phyloP scores from a whole-genome alignment of 2,329 filamentous ascomycete genomes.

The Calycina herbarum region DNA sequence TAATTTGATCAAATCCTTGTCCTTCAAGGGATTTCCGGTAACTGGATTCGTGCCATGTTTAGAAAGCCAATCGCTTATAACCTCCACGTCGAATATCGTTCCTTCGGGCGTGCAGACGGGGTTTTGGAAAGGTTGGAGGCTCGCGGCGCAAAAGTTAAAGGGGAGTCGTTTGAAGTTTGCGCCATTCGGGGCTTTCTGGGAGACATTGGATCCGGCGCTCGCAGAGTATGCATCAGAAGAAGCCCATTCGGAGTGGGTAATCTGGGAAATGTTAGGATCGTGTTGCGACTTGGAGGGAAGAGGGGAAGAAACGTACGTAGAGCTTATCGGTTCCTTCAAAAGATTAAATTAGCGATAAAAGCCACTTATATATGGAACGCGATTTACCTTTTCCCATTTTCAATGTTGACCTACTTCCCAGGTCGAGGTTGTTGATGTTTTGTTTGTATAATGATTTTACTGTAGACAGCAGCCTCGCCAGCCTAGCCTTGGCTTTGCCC shows the following conservation, averaged over 20 bases:
- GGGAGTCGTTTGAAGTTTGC: constrained; percentile 83
- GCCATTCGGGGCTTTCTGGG: constrained; percentile 55
- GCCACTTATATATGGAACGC: background rate
- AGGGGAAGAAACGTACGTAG: constrained; percentile 27
- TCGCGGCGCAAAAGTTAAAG: constrained; percentile 97
- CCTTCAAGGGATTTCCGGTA: constrained; percentile 74
- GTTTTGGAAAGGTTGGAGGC: constrained; percentile 90
- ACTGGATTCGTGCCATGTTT: constrained; percentile 93
- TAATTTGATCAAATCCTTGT: constrained; percentile 83
- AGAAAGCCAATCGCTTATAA: constrained; percentile 91
- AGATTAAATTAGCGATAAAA: background rate
- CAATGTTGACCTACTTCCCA: background rate
- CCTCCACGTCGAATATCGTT: constrained; percentile 91
- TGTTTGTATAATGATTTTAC: background rate
- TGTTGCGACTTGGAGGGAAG: background rate
- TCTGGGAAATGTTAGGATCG: constrained; percentile 48
- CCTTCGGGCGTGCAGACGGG: constrained; percentile 88
- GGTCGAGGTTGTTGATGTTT: background rate
- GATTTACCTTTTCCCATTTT: constrained; percentile 36
- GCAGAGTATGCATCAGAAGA: constrained; percentile 87
- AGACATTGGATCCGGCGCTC: constrained; percentile 70
- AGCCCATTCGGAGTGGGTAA: constrained; percentile 97
- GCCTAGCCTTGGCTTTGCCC: background rate
- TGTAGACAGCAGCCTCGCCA: background rate
- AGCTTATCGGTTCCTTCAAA: constrained; percentile 54